Evolutionary conservation across 2,329 filamentous ascomycete genomes (phyloP).

Genomic region (Aulographum hederae): DNA sequence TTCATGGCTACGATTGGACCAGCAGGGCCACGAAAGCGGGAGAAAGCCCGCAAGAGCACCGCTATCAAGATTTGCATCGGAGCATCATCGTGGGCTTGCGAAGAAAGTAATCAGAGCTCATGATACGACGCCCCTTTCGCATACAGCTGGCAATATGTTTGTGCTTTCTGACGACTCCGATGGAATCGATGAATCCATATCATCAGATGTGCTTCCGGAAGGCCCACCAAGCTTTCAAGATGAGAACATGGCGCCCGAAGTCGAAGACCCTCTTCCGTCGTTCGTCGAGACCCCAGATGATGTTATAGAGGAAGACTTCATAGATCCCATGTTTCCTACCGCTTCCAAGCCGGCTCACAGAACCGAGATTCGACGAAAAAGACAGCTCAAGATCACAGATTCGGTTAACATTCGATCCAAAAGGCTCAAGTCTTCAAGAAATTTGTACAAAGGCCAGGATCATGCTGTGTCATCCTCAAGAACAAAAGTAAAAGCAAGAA

Average conservation of each 20-base stretch:
- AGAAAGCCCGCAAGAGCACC: slow-evolving; percentile 1
- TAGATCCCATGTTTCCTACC: slow-evolving; percentile 21
- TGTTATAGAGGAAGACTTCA: slow-evolving; percentile 25
- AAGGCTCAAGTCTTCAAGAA: slow-evolving; percentile 9
- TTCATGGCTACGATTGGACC: slow-evolving; percentile 29
- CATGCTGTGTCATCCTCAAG: no score
- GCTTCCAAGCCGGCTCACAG: slow-evolving; percentile 4
- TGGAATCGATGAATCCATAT: no score
- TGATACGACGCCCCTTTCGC: background rate
- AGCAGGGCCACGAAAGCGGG: slow-evolving; percentile 11
- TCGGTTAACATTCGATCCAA: slow-evolving; percentile 12
- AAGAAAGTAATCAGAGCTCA: background rate
- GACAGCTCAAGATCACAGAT: slow-evolving; percentile 20
- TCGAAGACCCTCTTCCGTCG: no score
- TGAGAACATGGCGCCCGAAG: no score
- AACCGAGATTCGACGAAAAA: slow-evolving; percentile 9
- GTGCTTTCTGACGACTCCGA: no score
- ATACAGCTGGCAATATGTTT: no score
- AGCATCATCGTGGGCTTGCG: background rate
- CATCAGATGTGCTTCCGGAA: no score
- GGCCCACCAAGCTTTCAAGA: no score
- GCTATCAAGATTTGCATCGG: no score
- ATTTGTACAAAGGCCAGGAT: no score
- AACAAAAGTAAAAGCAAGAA: no score
- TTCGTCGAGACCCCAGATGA: slow-evolving; percentile 13